Conservation (phyloP, 1,139 yeast genomes). For the Citeromyces hawaiiensis region DNA sequence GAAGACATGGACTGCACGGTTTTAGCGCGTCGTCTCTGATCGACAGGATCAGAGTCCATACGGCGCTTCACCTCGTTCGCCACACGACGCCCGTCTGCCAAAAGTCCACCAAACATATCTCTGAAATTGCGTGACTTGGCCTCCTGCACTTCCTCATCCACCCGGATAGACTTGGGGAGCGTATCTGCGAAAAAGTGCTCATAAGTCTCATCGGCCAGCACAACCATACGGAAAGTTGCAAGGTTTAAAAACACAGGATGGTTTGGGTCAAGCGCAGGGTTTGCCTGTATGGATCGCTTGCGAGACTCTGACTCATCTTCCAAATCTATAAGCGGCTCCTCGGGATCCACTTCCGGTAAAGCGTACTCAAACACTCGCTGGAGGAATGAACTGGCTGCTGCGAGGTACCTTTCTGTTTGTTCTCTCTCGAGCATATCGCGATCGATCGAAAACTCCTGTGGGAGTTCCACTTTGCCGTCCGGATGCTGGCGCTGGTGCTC, state of each 20-base stretch:
- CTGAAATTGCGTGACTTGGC: slow-evolving; percentile 46
- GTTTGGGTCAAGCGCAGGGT: slow-evolving; percentile 72
- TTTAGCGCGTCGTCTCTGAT: too few relatives aligned
- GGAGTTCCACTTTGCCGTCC: slow-evolving; percentile 26
- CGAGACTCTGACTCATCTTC: slow-evolving; percentile 16
- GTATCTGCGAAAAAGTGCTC: slow-evolving; percentile 71
- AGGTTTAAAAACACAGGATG: slow-evolving; percentile 65
- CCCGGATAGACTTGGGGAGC: slow-evolving; percentile 50
- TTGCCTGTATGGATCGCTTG: slow-evolving; percentile 26
- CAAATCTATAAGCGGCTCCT: slow-evolving; percentile 23
- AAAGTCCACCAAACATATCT: slow-evolving; percentile 80
- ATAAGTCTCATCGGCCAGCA: slow-evolving; percentile 86
- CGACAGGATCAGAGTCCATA: slow-evolving; percentile 48
- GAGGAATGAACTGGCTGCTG: slow-evolving; percentile 79
- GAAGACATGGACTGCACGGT: too few relatives aligned
- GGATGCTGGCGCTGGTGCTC: slow-evolving; percentile 17
- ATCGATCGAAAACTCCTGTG: slow-evolving; percentile 47
- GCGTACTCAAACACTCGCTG: slow-evolving; percentile 89
- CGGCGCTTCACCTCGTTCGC: slow-evolving; percentile 81
- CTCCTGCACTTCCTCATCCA: slow-evolving; percentile 39
- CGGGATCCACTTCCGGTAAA: slow-evolving; percentile 45
- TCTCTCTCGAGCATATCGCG: slow-evolving; percentile 49
- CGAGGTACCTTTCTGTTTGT: slow-evolving; percentile 70
- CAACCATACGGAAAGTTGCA: slow-evolving; percentile 90
- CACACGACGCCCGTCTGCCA: slow-evolving; percentile 86